Percentiles rank a stretch among this genome's conserved stretches.
Conservation (phyloP, 306 rosid species). For the Hippophae tibetana region DNA sequence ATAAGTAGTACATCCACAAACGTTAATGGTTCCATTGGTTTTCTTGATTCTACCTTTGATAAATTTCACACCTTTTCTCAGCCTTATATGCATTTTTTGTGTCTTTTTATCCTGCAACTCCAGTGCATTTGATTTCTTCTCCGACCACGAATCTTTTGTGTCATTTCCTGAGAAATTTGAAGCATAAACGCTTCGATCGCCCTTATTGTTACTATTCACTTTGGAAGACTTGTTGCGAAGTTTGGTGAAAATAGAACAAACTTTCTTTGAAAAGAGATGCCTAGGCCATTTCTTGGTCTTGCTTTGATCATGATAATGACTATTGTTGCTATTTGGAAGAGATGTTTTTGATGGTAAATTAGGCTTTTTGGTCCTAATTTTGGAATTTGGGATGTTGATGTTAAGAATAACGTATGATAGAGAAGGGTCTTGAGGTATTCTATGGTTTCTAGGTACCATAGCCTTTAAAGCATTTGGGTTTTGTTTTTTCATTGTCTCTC, state of each 20-base stretch:
- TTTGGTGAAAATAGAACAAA: slow-evolving; percentile 13
- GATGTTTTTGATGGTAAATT: slow-evolving; percentile 18
- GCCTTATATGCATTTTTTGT: too few species aligned
- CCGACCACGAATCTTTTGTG: too few species aligned
- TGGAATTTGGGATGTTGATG: slow-evolving; percentile 15
- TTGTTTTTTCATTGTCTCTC: too few species aligned
- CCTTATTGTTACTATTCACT: background rate
- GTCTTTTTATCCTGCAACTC: too few species aligned
- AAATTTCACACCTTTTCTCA: too few species aligned
- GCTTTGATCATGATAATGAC: background rate
- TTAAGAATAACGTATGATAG: too few species aligned
- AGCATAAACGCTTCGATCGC: background rate
- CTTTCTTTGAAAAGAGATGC: slow-evolving; percentile 5
- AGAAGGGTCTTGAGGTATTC: too few species aligned
- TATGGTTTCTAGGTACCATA: too few species aligned
- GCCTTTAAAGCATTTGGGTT: too few species aligned
- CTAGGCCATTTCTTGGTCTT: slow-evolving; percentile 8
- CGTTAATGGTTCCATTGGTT: slow-evolving; percentile 3
- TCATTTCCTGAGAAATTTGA: too few species aligned
- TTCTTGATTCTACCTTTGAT: background rate
- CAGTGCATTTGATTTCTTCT: too few species aligned
- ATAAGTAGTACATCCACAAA: background rate
- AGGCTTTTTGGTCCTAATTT: slow-evolving; percentile 28
- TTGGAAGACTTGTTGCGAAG: slow-evolving; percentile 11
- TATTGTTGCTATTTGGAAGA: too few species aligned